Base-by-base conservation (phyloP, 768 basidiomycete genomes). In the Tylopilus intermedius region DNA sequence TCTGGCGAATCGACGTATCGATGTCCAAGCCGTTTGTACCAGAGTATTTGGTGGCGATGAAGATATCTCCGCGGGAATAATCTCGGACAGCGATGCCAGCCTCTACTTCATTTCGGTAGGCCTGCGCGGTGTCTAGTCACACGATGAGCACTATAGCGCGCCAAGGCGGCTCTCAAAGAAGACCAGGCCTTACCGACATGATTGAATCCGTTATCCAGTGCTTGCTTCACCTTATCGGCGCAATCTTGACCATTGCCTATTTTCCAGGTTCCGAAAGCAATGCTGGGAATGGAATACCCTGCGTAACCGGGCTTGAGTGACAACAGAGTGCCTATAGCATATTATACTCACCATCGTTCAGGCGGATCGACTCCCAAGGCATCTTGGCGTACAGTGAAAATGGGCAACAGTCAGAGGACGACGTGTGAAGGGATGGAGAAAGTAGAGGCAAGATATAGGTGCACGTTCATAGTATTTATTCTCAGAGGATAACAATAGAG, bases 261-360 rank as follows among this genome's bases (percentile, higher is more conserved):
- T 39, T 72, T 80, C 80, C 83, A 84, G 3, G 84, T 85, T 29
- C 83, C 85, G 60, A 81, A 83, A 56, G 76, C 83, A 42, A 87
- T 74, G 54, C 74, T 67, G 13, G 77, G 72, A 63, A 70, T 74
- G 26, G 53, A 60, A 46, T 73, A 66, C 5, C 80, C 79, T 83
- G 50, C 8, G n/a, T 49, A 37, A 41, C 15, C 15, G 3, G 24
- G 29, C 26, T 47, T 27, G 33, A 32, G 43, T 43, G 27, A 26
- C 15, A 54, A 49, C 32, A 9, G 33, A 32, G 18, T 24, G 24
- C 40, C 38, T 18, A 18, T 8, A 24, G 22, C 10, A 14, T 2
- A 8, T 30, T 45, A 30, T 33, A 53, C 74, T 51, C 49, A 79
- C 83, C 82, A 57, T 83, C 80, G 67, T 83, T 85, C 27, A 84